Base-by-base conservation (phyloP, 2,329 filamentous ascomycete species). In the Cytospora piceae region DNA sequence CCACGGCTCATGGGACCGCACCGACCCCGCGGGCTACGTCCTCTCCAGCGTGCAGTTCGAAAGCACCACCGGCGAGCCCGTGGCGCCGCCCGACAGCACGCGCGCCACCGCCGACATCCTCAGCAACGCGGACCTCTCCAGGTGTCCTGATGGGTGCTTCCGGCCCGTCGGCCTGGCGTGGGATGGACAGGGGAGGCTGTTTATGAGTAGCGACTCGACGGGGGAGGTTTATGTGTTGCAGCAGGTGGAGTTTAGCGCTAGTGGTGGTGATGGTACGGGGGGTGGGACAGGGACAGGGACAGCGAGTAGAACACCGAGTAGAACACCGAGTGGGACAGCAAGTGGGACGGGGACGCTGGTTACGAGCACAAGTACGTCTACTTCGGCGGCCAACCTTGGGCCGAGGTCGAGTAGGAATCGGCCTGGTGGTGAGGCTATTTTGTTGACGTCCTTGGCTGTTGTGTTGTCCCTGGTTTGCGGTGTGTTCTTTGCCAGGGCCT, bases 1-100 rank as follows among this genome's bases (percentile, higher is more conserved):
- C 76, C 90, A 92, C 74, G 90, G 90, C 17, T 89, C 85, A 74
- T 92, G 90, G 87, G 75, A 77, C 76, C 76, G 56, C 17, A 61
- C 54, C 4, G 42, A 55, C 12, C 66, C 72, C 11, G 61, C 65
- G 17, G 71, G 67, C 1, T 86, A 86, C 74, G 77, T 75, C 64
- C 73, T 86, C 56, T 74, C 77, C 9, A 69, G 71, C 17, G 66
- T 84, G 39, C 58, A 71, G 9, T 86, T 85, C 69, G 65, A 68
- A 20, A 66, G 75, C 53, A 63, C 69, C 17, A 67, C 75, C 49
- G 83, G 83, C 37, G 73, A 77, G 60, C 84, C 84, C 11, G 68
- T 73, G 2, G 75, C 75, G 9, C 64, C 73, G 5, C 59, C 72
- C 20, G 72, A 75, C 70, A 87, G 82, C 75, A 83, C 72, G 27